Evolutionary conservation across 345 rosid genomes (phyloP), one percentile per base, ranked within the genome.

Genomic region (Crucihimalaya himalaica): DNA sequence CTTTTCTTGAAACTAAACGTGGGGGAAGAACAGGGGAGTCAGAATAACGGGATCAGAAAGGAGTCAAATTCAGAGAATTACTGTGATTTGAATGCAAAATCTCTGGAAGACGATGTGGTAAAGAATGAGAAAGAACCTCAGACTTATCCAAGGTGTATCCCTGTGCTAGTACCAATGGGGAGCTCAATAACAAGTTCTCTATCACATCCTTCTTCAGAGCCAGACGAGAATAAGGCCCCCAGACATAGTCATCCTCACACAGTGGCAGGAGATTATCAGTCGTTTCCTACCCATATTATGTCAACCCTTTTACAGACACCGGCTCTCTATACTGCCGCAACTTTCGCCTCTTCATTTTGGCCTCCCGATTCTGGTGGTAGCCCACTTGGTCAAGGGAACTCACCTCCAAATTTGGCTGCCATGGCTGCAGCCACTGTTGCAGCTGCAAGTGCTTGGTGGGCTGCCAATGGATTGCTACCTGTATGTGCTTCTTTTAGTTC

Each of bases 391-490:
- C 89, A 79, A 67, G 78, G 80, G 71, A 83, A 74, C 81, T 76
- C 86, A 63, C 78, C 81, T 66, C 85, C 96, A 16, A 79, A 86
- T 81, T 73, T 86, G 85, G 85, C 91, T 58, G 89, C 91, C 53
- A 79, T 93, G 76, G 96, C 89, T 53, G 94, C 89, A 73, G 90
- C 98, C 59, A 93, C 94, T 46, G 94, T 93, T 54, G 92, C 96
- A 50, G 98, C 98, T 77, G 98, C 98, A 71, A 84, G 89, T 75
- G 96, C 98, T 32, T 93, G 98, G 98, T 93, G 98, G 98, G 90
- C 94, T 23, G 92, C 98, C 58, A 92, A 93, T 63, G 98, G 97
- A 32, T 62, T 93, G 71, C 84, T 91, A 75, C 96, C 96, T 51
- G 32, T 87, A 23, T 90, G 97, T 80, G 77, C 96, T 73, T 88